These are phyloP conservation scores for Lentinula lateritia DNA, from an alignment of 768 basidiomycete species.

Conservation along the genomic window DNA sequence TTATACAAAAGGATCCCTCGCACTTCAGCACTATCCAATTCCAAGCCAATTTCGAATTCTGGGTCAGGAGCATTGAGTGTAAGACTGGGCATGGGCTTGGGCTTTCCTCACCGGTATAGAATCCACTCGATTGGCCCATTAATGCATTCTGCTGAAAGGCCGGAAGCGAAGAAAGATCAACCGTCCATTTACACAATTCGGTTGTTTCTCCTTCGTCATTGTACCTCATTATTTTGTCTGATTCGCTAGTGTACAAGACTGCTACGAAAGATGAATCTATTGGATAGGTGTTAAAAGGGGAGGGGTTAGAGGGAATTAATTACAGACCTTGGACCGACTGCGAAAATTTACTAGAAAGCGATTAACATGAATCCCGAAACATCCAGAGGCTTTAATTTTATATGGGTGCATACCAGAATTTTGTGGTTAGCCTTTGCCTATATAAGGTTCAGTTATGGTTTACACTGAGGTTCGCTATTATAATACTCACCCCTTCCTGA, in stretches of 20 bases:
- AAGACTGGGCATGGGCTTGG: not conserved
- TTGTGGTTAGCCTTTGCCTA: constrained; percentile 7
- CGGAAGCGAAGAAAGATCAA: constrained; percentile 73
- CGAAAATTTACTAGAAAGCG: constrained; percentile 60
- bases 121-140: constrained; percentile 52
- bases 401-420: constrained; percentile 4
- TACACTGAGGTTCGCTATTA: not conserved
- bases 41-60: constrained; percentile 84
- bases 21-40: constrained; percentile 83
- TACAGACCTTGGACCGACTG: constrained; percentile 41
- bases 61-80: not conserved
- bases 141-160: constrained; percentile 70
- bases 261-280: constrained; percentile 77
- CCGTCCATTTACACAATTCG: constrained; percentile 84
- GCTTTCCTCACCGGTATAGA: constrained; percentile 63
- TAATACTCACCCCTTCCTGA: constrained; percentile 72
- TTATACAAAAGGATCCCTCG: constrained; percentile 74
- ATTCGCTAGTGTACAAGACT: constrained; percentile 73
- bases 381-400: not conserved
- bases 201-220: constrained; percentile 77
- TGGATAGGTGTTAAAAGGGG: constrained; percentile 2
- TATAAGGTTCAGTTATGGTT: not conserved
- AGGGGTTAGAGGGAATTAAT: not conserved
- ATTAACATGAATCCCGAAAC: not conserved
- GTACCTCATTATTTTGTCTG: constrained; percentile 74